A percentile compares a stretch with the other conserved stretches of the same genome.
These are phyloP conservation scores for Chimonanthus praecox DNA, from an alignment of 164 flowering plant genomes.

Conservation along the genomic window DNA sequence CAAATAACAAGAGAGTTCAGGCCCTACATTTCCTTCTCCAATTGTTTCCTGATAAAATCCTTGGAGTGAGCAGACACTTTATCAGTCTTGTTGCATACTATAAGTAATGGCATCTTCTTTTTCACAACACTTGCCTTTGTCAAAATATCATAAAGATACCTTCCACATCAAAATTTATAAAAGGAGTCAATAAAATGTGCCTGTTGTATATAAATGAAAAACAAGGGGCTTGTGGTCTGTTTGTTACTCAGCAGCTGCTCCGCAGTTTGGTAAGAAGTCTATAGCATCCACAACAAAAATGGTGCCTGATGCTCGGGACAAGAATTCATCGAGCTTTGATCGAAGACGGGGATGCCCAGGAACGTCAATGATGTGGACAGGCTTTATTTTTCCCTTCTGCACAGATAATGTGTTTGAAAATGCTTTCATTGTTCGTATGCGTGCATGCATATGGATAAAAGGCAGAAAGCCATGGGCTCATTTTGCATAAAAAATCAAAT, in stretches of 20 bases:
- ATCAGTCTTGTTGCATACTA: constrained; percentile 91
- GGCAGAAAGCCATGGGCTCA: too few relatives aligned
- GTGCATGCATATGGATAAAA: too few relatives aligned
- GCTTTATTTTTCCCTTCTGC: constrained; percentile 47
- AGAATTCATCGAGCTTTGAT: constrained; percentile 77
- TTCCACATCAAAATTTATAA: constrained; percentile 20
- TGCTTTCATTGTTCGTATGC: neutral
- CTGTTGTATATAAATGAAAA: neutral
- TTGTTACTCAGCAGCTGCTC: constrained; percentile 82
- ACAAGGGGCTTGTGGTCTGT: neutral
- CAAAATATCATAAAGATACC: constrained; percentile 90
- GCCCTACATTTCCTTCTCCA: constrained; percentile 91
- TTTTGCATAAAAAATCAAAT: neutral
- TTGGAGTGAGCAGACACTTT: constrained; percentile 90
- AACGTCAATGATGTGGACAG: constrained; percentile 82
- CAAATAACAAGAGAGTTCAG: neutral
- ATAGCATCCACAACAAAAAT: constrained; percentile 91
- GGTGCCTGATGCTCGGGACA: constrained; percentile 80
- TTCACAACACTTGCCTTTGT: constrained; percentile 75
- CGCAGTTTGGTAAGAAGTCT: constrained; percentile 81
- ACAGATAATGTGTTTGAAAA: neutral
- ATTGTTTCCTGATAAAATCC: constrained; percentile 85
- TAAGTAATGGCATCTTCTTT: constrained; percentile 68
- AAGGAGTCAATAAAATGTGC: neutral
- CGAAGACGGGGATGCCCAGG: constrained; percentile 95